phyloP scores from a whole-genome alignment of 1,284 basidiomycete species.

The Boletellus deceptivus region DNA sequence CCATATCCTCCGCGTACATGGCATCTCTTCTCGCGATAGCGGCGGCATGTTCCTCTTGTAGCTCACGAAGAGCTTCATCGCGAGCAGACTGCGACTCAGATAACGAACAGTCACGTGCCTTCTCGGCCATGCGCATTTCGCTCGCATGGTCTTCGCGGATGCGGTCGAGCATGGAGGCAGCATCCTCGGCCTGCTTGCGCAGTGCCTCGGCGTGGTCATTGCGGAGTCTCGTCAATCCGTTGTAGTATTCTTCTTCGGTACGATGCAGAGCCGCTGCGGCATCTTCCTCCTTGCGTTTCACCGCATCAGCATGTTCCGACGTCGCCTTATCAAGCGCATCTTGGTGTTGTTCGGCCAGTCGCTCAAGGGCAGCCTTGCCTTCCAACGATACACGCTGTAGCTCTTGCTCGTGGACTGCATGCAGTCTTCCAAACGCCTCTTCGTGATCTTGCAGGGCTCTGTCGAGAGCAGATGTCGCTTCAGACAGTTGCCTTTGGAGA shows the following conservation, averaged over 20 bases:
- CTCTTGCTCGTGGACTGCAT: conserved; percentile 46
- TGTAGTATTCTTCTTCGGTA: conserved; percentile 79
- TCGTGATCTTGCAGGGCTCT: conserved; percentile 54
- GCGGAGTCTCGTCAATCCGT: conserved; percentile 69
- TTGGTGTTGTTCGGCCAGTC: conserved; percentile 52
- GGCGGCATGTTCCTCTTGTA: conserved; percentile 68
- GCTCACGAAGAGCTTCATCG: conserved; percentile 52
- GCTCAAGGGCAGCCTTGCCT: conserved; percentile 45
- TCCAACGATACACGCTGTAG: conserved; percentile 49
- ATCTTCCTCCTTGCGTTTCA: conserved; percentile 62
- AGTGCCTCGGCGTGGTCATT: conserved; percentile 63
- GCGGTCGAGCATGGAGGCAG: conserved; percentile 58
- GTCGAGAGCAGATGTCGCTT: conserved; percentile 42
- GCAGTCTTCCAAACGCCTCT: conserved; percentile 47
- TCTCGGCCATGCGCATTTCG: conserved; percentile 66
- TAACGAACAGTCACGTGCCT: conserved; percentile 69
- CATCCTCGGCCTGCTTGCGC: conserved; percentile 57
- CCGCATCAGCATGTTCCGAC: conserved; percentile 51
- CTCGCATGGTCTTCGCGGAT: conserved; percentile 70
- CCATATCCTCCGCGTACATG: conserved; percentile 59
- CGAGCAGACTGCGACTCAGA: conserved; percentile 71
- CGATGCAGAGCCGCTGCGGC: conserved; percentile 53
- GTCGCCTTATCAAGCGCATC: conserved; percentile 46
- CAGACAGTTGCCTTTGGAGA: conserved; percentile 46
- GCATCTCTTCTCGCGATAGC: conserved; percentile 63